These are phyloP conservation scores for Acmispon strigosus DNA, from an alignment of 306 rosid species.

Conservation along the genomic window DNA sequence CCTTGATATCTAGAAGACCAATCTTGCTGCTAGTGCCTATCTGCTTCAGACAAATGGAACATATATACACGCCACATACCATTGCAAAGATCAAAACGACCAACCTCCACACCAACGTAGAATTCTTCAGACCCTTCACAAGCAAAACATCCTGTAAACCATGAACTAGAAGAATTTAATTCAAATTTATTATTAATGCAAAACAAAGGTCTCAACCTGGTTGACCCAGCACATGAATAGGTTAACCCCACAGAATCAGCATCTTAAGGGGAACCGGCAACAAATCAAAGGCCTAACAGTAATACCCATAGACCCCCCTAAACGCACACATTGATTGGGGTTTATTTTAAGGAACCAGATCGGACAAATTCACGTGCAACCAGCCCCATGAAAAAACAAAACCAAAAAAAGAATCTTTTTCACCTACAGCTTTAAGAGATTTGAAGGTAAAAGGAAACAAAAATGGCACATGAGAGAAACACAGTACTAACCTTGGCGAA, in stretches of 20 bases:
- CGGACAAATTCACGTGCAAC: conserved; percentile 41
- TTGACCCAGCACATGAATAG: conserved; percentile 21
- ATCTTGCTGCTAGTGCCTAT: conserved; percentile 44
- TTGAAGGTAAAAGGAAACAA: conserved; percentile 14
- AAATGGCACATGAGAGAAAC: background rate
- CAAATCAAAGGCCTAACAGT: conserved; percentile 4
- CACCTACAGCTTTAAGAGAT: background rate
- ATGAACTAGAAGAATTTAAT: conserved; percentile 11
- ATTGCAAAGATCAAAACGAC: conserved; percentile 64
- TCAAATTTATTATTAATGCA: background rate
- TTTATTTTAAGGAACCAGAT: conserved; percentile 35
- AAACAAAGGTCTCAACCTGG: background rate
- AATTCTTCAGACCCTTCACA: conserved; percentile 62
- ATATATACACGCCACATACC: conserved; percentile 90
- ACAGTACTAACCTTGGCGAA: conserved; percentile 58
- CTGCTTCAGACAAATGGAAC: conserved; percentile 84
- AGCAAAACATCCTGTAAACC: conserved; percentile 53
- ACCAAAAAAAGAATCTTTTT: conserved; percentile 14
- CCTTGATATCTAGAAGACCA: conserved; percentile 46
- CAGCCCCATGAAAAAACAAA: conserved; percentile 33
- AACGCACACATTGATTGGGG: background rate
- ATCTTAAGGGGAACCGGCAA: background rate
- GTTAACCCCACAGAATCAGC: conserved; percentile 24
- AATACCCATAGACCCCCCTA: conserved; percentile 12
- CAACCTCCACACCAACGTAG: conserved; percentile 77